Percentiles rank a stretch among this genome's conserved stretches.
phyloP scores from a whole-genome alignment of 2,329 filamentous ascomycete species.

The Plectosphaerella plurivora region DNA sequence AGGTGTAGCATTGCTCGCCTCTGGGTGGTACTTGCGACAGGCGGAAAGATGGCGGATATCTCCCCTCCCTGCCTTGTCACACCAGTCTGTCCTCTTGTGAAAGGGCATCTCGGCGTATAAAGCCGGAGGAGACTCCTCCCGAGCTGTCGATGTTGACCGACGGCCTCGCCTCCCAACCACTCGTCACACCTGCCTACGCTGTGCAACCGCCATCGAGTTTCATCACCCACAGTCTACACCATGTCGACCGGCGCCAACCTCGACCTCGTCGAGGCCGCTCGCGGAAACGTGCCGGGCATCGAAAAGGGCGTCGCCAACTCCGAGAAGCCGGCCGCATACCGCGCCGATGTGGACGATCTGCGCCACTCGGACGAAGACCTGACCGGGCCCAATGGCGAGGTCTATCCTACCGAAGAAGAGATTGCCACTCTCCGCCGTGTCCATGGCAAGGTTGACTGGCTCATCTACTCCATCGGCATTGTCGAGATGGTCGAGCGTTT shows the following conservation, averaged over 20 bases:
- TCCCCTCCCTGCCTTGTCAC: too few species aligned
- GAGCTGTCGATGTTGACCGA: background rate
- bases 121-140: too few species aligned
- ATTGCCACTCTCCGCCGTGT: slow-evolving; percentile 46
- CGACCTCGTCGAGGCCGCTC: slow-evolving; percentile 8
- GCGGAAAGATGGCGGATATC: too few species aligned
- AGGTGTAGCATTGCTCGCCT: too few species aligned
- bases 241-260: slow-evolving; percentile 9
- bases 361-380: background rate
- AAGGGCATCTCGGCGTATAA: too few species aligned
- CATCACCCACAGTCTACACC: background rate
- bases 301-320: slow-evolving; percentile 6
- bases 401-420: slow-evolving; percentile 50
- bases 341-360: background rate
- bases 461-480: slow-evolving; percentile 55
- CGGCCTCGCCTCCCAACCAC: background rate
- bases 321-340: background rate
- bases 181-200: background rate
- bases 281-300: slow-evolving; percentile 5
- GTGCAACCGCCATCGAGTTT: background rate
- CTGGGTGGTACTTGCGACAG: too few species aligned
- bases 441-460: slow-evolving; percentile 48
- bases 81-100: too few species aligned
- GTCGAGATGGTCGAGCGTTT: slow-evolving; percentile 63
- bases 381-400: slow-evolving; percentile 18